Percentiles rank a stretch among this genome's conserved stretches.
These are phyloP conservation scores for Rhododendron ferrugineum DNA, from an alignment of 148 eudicot genomes.

Conservation along the genomic window DNA sequence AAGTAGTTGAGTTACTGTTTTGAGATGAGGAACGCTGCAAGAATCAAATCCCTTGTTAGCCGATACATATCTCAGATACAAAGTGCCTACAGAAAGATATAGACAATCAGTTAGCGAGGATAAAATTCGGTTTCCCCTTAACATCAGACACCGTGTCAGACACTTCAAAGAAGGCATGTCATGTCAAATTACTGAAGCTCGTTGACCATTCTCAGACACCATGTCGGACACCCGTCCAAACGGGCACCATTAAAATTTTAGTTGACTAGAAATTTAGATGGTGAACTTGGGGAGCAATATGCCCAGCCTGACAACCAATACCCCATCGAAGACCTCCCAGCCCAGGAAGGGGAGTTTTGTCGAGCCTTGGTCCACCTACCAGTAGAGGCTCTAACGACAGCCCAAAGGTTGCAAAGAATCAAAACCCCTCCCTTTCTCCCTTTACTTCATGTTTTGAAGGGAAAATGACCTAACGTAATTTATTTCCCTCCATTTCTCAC, in stretches of 20 bases:
- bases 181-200: neutral
- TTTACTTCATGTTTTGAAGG: no score
- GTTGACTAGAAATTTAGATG: no score
- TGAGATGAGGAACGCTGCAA: conserved; percentile 72
- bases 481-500: no score
- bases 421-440: no score
- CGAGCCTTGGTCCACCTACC: no score
- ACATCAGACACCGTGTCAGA: neutral
- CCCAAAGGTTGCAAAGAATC: no score
- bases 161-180: neutral
- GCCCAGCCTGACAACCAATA: no score
- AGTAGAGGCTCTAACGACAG: no score
- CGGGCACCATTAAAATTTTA: neutral
- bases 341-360: no score
- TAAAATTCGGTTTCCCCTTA: neutral
- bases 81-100: neutral
- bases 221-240: neutral
- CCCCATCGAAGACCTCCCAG: no score
- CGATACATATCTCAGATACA: neutral
- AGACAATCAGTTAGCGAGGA: neutral
- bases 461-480: no score
- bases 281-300: no score
- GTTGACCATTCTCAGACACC: neutral
- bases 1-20: conserved; percentile 71
- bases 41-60: conserved; percentile 5